phyloP scores from a whole-genome alignment of 352 stramenopile genomes.

The Pythium oligandrum region DNA sequence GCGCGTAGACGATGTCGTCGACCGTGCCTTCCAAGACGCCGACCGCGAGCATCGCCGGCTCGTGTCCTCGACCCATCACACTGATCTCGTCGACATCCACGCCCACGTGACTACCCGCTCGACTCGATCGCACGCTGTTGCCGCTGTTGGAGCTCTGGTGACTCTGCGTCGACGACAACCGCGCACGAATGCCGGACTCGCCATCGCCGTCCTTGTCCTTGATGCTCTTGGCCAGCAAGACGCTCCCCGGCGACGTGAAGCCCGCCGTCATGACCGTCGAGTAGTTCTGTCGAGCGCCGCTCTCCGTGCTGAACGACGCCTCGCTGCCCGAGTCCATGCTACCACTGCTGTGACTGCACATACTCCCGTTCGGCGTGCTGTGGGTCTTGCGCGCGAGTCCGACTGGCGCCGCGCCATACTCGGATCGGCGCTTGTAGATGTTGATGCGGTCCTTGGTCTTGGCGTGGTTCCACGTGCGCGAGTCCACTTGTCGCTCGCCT shows the following conservation, averaged over 20 bases:
- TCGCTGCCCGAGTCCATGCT: constrained; percentile 9
- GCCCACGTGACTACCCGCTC: neutral
- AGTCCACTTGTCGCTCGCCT: constrained; percentile 50
- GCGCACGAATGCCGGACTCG: no score
- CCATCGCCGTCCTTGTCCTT: no score
- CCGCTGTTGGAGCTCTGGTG: neutral
- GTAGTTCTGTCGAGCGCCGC: constrained; percentile 1
- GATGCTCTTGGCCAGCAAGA: no score
- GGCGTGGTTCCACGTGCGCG: constrained; percentile 57
- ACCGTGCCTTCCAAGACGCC: constrained; percentile 20
- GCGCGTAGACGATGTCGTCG: constrained; percentile 17
- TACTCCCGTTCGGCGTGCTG: neutral
- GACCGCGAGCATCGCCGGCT: constrained; percentile 13
- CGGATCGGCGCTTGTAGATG: constrained; percentile 34
- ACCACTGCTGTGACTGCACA: neutral
- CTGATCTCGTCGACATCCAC: neutral
- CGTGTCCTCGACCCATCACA: neutral
- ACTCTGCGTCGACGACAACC: neutral
- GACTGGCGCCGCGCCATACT: constrained; percentile 18
- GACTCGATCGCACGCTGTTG: neutral
- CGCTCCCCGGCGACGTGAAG: constrained; percentile 4
- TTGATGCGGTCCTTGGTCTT: constrained; percentile 67
- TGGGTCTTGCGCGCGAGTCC: constrained; percentile 2
- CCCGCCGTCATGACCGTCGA: neutral
- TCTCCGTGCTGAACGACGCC: neutral